A percentile compares a stretch with the other conserved stretches of the same genome.
Conservation (phyloP, 2,329 filamentous ascomycete genomes). For the Calycina marina region DNA sequence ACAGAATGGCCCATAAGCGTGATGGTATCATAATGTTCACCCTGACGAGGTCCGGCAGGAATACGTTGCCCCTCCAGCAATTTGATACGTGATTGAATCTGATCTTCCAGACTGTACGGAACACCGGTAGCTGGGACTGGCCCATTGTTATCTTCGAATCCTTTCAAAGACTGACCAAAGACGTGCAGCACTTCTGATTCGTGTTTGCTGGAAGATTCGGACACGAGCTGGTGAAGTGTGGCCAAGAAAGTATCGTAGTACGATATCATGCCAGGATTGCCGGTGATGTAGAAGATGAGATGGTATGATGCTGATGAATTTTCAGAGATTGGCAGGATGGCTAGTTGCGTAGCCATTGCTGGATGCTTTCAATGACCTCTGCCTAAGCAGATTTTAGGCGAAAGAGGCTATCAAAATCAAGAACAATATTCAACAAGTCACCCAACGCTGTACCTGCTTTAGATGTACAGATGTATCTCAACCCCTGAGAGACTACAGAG, state of each 20-base stretch:
- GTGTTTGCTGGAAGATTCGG: slow-evolving; percentile 24
- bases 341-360: slow-evolving; percentile 9
- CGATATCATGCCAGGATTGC: slow-evolving; percentile 61
- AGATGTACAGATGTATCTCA: no score
- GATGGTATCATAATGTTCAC: slow-evolving; percentile 37
- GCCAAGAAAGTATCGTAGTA: slow-evolving; percentile 59
- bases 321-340: slow-evolving; percentile 8
- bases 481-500: no score
- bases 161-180: slow-evolving; percentile 41
- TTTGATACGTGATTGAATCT: slow-evolving; percentile 26
- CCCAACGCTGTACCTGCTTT: no score
- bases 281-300: slow-evolving; percentile 59
- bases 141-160: slow-evolving; percentile 38
- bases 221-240: slow-evolving; percentile 38
- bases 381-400: no score
- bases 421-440: no score
- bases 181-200: slow-evolving; percentile 28
- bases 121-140: slow-evolving; percentile 21
- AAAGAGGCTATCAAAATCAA: no score
- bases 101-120: slow-evolving; percentile 34
- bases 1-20: slow-evolving; percentile 63
- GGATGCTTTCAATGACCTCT: no score
- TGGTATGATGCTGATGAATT: slow-evolving; percentile 9
- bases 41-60: slow-evolving; percentile 18
- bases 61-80: slow-evolving; percentile 12